Percentiles rank a stretch among this genome's conserved stretches.
These are phyloP conservation scores for Colletotrichum lini DNA, from an alignment of 2,329 filamentous ascomycete genomes.

Conservation along the genomic window DNA sequence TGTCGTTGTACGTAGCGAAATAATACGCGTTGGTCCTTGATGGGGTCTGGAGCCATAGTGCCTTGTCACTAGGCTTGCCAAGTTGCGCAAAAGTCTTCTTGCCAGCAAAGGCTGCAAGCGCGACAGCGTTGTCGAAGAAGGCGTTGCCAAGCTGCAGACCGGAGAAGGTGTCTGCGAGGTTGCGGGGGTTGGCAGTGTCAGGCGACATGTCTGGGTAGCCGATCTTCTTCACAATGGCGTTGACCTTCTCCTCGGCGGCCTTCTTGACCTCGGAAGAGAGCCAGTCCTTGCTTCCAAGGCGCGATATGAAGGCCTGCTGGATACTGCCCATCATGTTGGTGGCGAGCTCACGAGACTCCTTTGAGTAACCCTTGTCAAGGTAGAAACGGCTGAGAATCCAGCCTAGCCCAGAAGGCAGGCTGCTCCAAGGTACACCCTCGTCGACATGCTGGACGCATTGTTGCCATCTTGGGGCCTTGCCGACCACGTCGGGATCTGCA, in stretches of 20 bases:
- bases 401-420: constrained; percentile 61
- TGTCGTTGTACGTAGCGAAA: constrained; percentile 74
- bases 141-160: constrained; percentile 64
- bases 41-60: constrained; percentile 72
- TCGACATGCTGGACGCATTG: constrained; percentile 73
- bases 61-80: constrained; percentile 71
- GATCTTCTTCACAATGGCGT: constrained; percentile 77
- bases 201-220: constrained; percentile 75
- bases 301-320: constrained; percentile 75
- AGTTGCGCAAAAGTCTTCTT: constrained; percentile 68
- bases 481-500: constrained; percentile 46
- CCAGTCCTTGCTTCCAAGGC: constrained; percentile 72
- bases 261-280: constrained; percentile 73
- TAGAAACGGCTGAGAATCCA: constrained; percentile 82
- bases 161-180: constrained; percentile 70
- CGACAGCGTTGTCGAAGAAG: constrained; percentile 71
- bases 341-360: constrained; percentile 75
- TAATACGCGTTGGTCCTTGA: constrained; percentile 77
- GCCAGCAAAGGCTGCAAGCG: constrained; percentile 63
- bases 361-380: constrained; percentile 76
- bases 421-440: constrained; percentile 38
- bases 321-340: constrained; percentile 80
- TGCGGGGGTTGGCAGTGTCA: constrained; percentile 70
- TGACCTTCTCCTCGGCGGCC: constrained; percentile 74
- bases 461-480: constrained; percentile 74